Evolutionary conservation across 495 filamentous ascomycete genomes (phyloP).

Genomic region (Aspergillus ostianus): DNA sequence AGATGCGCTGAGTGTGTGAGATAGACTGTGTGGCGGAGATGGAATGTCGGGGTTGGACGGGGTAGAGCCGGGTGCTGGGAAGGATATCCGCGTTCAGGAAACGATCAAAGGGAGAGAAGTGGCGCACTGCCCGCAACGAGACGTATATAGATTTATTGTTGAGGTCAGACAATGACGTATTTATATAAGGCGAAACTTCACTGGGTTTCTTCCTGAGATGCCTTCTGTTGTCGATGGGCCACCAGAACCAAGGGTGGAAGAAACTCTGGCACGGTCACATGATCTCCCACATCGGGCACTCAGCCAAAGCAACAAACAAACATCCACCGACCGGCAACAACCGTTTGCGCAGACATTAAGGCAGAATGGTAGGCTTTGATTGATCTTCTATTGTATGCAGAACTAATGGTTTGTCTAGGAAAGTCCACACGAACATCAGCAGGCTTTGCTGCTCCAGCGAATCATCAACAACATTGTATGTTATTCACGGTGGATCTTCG

Average conservation of each 20-base stretch:
- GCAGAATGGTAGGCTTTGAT: constrained; percentile 17
- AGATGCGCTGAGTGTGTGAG: background rate
- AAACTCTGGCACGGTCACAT: background rate
- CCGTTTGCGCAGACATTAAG: background rate
- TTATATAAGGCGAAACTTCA: background rate
- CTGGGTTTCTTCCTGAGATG: background rate
- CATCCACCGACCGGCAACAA: constrained; percentile 9
- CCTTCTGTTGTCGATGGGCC: background rate
- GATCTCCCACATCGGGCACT: background rate
- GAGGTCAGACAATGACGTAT: background rate
- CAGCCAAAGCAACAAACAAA: constrained; percentile 13
- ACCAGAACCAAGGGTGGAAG: background rate
- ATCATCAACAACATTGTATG: constrained; percentile 96
- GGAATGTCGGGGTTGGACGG: background rate
- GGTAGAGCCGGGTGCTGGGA: background rate
- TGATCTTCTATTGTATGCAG: background rate
- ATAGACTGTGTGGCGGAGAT: background rate
- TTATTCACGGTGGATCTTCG: constrained; percentile 4
- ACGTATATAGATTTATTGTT: background rate
- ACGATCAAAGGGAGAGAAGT: background rate
- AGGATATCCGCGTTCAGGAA: background rate
- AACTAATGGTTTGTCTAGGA: constrained; percentile 55
- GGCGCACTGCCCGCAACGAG: background rate
- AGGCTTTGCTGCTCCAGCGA: constrained; percentile 85
- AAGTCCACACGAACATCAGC: constrained; percentile 96